Percentiles rank a stretch among this genome's conserved stretches.
phyloP scores from a whole-genome alignment of 1,284 basidiomycete genomes.

The Sporisorium reilianum region DNA sequence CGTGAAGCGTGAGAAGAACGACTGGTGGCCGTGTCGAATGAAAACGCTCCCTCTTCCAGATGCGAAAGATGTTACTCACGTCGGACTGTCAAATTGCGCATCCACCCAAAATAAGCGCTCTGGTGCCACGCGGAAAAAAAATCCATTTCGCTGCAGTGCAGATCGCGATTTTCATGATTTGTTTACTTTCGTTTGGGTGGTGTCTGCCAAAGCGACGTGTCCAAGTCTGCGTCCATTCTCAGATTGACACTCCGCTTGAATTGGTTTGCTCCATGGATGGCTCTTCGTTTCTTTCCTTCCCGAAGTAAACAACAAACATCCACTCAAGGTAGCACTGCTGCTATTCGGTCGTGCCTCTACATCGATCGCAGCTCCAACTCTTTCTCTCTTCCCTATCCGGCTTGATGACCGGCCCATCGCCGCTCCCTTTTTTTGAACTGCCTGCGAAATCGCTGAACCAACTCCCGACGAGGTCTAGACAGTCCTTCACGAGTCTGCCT shows the following conservation, averaged over 20 bases:
- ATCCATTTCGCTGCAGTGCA: conserved; percentile 3
- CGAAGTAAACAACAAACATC: conserved; percentile 1
- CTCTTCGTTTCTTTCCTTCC: not conserved
- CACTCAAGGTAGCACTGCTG: not conserved
- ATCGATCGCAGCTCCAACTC: too few relatives aligned
- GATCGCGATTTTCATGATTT: not conserved
- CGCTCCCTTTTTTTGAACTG: not conserved
- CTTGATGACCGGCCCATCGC: not conserved
- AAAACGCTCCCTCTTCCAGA: conserved; percentile 14
- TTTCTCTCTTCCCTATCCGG: not conserved
- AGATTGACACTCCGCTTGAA: not conserved
- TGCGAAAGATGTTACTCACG: conserved; percentile 42
- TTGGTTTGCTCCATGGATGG: too few relatives aligned
- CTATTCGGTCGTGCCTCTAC: not conserved
- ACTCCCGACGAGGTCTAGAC: conserved; percentile 2
- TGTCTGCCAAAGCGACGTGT: conserved; percentile 9
- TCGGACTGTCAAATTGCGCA: conserved; percentile 44
- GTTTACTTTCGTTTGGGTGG: too few relatives aligned
- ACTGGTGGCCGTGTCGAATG: not conserved
- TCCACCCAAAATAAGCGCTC: not conserved
- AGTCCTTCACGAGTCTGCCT: not conserved
- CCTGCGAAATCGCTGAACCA: not conserved
- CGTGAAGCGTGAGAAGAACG: not conserved
- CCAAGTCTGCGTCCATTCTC: conserved; percentile 22
- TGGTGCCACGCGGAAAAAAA: conserved; percentile 10